Evolutionary conservation across 2,329 filamentous ascomycete genomes (phyloP).

Genomic region (Diplocarpon mali): DNA sequence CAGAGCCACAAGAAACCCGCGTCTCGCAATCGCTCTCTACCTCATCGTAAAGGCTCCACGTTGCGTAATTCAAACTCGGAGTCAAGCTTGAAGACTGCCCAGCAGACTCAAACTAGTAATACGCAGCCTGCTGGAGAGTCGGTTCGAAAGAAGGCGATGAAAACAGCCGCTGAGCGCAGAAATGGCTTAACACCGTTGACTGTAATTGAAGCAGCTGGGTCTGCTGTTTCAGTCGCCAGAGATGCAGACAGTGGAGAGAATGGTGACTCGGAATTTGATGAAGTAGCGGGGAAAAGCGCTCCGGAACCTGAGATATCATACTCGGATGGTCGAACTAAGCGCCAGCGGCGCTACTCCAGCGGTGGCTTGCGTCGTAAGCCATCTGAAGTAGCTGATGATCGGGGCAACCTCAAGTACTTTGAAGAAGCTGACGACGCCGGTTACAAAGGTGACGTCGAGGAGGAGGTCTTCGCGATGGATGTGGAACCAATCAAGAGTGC

Average conservation of each 20-base stretch:
- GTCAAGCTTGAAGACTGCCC: constrained; percentile 22
- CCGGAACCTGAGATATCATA: constrained; percentile 45
- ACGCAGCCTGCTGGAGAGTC: constrained; percentile 34
- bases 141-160: constrained; percentile 26
- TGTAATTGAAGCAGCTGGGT: constrained; percentile 1
- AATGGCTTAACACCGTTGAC: constrained; percentile 10
- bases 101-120: constrained; percentile 10
- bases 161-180: constrained; percentile 19
- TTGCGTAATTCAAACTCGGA: constrained; percentile 25
- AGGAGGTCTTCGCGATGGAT: constrained; percentile 61
- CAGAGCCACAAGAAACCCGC: constrained; percentile 62
- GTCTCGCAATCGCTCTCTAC: constrained; percentile 52
- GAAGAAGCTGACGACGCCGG: constrained; percentile 80
- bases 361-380: constrained; percentile 69
- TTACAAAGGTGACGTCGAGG: constrained; percentile 63
- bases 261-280: constrained; percentile 27
- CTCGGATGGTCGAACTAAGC: constrained; percentile 23
- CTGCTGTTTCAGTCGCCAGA: background rate
- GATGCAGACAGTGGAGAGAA: constrained; percentile 4
- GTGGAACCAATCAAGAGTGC: constrained; percentile 21
- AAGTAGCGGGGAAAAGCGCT: constrained; percentile 50
- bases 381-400: constrained; percentile 55
- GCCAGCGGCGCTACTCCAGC: constrained; percentile 72
- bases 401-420: constrained; percentile 79
- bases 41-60: constrained; percentile 36